These are phyloP conservation scores for Mychonastes homosphaera DNA, from an alignment of 139 green algal genomes.

Conservation along the genomic window DNA sequence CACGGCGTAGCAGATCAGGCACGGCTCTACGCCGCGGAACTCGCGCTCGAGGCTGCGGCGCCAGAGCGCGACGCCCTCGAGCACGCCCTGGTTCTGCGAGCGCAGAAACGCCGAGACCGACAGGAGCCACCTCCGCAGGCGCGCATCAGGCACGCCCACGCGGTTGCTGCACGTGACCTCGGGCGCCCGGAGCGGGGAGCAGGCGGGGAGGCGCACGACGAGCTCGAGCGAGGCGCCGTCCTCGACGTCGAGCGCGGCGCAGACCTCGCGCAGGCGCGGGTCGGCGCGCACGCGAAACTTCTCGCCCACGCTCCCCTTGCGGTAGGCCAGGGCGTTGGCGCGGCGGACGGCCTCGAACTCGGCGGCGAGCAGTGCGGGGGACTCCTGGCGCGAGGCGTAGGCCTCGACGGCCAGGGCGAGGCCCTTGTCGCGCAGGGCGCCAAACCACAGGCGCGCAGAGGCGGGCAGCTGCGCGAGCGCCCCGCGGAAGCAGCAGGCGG, in stretches of 20 bases:
- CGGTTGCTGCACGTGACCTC: conserved; percentile 54
- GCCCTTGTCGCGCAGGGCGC: conserved; percentile 53
- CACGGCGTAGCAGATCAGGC: conserved; percentile 94
- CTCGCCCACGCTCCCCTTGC: conserved; percentile 3
- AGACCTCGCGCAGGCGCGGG: conserved; percentile 46
- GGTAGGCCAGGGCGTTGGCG: neutral
- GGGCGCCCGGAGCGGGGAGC: conserved; percentile 61
- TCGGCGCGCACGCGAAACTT: conserved; percentile 49
- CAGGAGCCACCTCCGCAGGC: conserved; percentile 91
- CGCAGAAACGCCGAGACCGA: conserved; percentile 77
- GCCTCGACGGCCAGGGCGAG: conserved; percentile 51
- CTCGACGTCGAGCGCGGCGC: conserved; percentile 63
- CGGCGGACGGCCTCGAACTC: conserved; percentile 52
- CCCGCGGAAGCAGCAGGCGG: conserved; percentile 31
- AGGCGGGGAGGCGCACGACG: conserved; percentile 61
- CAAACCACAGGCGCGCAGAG: conserved; percentile 67
- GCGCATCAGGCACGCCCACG: conserved; percentile 66
- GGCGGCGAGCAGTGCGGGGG: conserved; percentile 55
- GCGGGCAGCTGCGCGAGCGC: conserved; percentile 66
- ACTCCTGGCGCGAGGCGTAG: conserved; percentile 68
- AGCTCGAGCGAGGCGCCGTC: conserved; percentile 78
- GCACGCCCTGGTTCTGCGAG: conserved; percentile 65
- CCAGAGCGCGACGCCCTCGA: conserved; percentile 76
- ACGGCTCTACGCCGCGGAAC: conserved; percentile 75
- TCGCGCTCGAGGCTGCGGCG: conserved; percentile 59